phyloP scores from a whole-genome alignment of 1,139 yeast genomes.

The Pichia sp. region DNA sequence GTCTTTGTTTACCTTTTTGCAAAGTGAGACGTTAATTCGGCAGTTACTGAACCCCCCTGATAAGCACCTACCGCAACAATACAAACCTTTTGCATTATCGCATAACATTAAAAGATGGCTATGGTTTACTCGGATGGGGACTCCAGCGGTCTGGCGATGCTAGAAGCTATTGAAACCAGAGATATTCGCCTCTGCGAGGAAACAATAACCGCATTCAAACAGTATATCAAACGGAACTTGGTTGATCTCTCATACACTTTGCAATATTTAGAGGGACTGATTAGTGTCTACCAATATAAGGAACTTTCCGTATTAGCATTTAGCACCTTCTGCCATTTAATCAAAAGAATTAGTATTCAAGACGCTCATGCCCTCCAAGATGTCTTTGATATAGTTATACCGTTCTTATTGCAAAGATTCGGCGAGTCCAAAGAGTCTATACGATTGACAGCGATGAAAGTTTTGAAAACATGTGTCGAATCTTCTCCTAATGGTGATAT shows the following conservation, averaged over 20 bases:
- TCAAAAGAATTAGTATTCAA: slow-evolving; percentile 72
- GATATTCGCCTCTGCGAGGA: slow-evolving; percentile 3
- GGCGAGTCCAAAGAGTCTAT: slow-evolving; percentile 41
- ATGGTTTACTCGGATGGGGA: background rate
- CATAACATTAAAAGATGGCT: too few species aligned
- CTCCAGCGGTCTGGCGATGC: slow-evolving; percentile 5
- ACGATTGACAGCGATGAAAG: slow-evolving; percentile 44
- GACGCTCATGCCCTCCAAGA: slow-evolving; percentile 47
- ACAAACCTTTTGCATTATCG: too few species aligned
- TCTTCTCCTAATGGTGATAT: slow-evolving; percentile 40
- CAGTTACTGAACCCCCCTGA: too few species aligned
- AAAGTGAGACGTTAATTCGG: too few species aligned
- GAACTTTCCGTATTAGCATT: slow-evolving; percentile 39
- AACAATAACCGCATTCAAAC: slow-evolving; percentile 12
- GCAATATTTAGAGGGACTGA: slow-evolving; percentile 43
- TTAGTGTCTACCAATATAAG: slow-evolving; percentile 27
- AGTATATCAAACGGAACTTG: slow-evolving; percentile 53
- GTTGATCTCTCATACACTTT: slow-evolving; percentile 56
- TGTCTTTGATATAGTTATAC: slow-evolving; percentile 46
- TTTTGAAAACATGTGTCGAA: slow-evolving; percentile 64
- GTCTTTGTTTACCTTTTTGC: too few species aligned
- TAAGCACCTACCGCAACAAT: too few species aligned
- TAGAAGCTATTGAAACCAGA: slow-evolving; percentile 1
- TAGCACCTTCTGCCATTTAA: slow-evolving; percentile 65
- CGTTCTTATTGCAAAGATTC: slow-evolving; percentile 48